Conservation (phyloP, 306 rosid genomes). For the Cyclanthera cordifolia region DNA sequence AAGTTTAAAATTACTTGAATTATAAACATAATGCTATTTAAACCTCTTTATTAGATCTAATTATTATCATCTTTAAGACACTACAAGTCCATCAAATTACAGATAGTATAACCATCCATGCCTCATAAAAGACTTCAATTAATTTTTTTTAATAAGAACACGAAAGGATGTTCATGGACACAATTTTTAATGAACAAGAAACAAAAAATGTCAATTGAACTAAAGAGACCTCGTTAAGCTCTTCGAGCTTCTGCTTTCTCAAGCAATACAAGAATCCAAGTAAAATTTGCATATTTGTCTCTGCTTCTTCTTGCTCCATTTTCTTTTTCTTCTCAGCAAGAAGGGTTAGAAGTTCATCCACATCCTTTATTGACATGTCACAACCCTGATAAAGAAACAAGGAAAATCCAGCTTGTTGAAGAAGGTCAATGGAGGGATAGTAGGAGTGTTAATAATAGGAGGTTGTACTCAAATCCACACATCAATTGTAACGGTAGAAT, state of each 20-base stretch:
- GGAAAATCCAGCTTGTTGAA: background rate
- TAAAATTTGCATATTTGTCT: constrained; percentile 87
- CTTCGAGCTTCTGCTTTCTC: constrained; percentile 77
- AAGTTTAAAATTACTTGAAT: background rate
- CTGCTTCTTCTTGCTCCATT: constrained; percentile 98
- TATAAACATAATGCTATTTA: background rate
- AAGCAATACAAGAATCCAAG: constrained; percentile 77
- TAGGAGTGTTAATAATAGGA: background rate
- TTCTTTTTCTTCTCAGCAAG: constrained; percentile 83
- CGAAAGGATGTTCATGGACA: background rate
- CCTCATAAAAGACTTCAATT: background rate
- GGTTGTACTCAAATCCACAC: background rate
- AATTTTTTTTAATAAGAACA: background rate
- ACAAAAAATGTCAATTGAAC: background rate
- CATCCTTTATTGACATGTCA: constrained; percentile 75
- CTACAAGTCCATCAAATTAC: background rate
- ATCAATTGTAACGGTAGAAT: background rate
- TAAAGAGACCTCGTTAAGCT: constrained; percentile 65
- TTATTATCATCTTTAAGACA: background rate
- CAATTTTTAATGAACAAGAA: background rate
- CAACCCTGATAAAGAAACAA: constrained; percentile 49
- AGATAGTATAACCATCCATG: background rate
- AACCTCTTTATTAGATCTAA: background rate
- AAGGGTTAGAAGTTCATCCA: constrained; percentile 60
- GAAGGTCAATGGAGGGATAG: background rate